Percentiles rank a stretch among this genome's conserved stretches.
Conservation (phyloP, 495 filamentous ascomycete species). For the Physcia stellaris region DNA sequence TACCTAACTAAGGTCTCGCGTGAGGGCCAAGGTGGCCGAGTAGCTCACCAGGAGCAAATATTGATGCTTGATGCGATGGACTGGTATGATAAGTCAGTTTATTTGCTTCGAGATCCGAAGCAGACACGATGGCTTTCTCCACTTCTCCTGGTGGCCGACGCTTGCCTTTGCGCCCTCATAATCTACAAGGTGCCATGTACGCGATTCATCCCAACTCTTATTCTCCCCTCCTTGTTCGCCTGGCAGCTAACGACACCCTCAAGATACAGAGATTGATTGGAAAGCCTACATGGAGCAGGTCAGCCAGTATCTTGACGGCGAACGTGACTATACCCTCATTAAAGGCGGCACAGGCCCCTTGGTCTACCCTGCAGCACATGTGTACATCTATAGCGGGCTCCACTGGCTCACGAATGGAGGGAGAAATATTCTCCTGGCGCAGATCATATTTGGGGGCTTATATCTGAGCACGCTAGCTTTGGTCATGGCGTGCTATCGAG, state of each 20-base stretch:
- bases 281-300: constrained; percentile 92
- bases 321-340: constrained; percentile 77
- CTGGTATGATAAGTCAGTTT: too few species aligned
- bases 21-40: not conserved
- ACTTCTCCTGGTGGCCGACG: constrained; percentile 58
- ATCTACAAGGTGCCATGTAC: constrained; percentile 82
- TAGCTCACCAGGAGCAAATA: not conserved
- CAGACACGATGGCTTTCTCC: constrained; percentile 53
- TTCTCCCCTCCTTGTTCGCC: not conserved
- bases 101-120: too few species aligned
- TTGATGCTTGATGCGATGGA: too few species aligned
- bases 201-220: constrained; percentile 14
- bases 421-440: constrained; percentile 60
- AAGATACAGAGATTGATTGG: constrained; percentile 99
- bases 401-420: constrained; percentile 68
- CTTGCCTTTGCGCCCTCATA: constrained; percentile 55
- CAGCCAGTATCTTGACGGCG: constrained; percentile 60
- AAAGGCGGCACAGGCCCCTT: constrained; percentile 82
- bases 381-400: constrained; percentile 76
- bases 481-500: constrained; percentile 71
- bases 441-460: constrained; percentile 62
- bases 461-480: constrained; percentile 63
- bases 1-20: not conserved
- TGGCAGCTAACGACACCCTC: constrained; percentile 5
- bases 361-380: constrained; percentile 75